phyloP scores from a whole-genome alignment of 2,329 filamentous ascomycete species.

The Fusarium subtropicale region DNA sequence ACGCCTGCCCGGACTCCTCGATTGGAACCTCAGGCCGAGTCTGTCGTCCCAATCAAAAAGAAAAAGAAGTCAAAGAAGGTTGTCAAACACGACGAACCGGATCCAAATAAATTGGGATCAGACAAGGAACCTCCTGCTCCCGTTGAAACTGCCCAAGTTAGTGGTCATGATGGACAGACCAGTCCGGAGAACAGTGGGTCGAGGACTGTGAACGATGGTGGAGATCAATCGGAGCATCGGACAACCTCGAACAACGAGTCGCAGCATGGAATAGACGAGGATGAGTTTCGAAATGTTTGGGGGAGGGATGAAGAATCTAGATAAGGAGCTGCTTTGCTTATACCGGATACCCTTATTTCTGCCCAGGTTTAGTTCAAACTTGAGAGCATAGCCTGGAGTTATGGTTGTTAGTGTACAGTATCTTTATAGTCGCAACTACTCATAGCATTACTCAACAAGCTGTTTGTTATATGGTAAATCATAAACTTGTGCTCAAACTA shows the following conservation, averaged over 20 bases:
- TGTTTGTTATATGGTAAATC: background rate
- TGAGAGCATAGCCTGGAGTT: constrained; percentile 47
- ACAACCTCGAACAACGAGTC: constrained; percentile 44
- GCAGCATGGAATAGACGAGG: constrained; percentile 51
- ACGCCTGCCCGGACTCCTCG: constrained; percentile 25
- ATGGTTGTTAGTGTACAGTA: constrained; percentile 35
- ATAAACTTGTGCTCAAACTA: background rate
- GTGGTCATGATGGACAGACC: constrained; percentile 33
- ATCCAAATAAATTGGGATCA: constrained; percentile 46
- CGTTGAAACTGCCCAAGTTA: constrained; percentile 19
- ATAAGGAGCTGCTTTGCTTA: constrained; percentile 30
- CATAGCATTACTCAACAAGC: background rate
- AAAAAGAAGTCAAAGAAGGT: constrained; percentile 55
- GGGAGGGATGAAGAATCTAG: constrained; percentile 45
- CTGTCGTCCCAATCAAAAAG: constrained; percentile 54
- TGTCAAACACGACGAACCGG: constrained; percentile 51
- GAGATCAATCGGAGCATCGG: constrained; percentile 28
- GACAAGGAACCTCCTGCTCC: constrained; percentile 41
- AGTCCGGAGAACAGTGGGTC: constrained; percentile 43
- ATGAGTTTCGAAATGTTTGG: constrained; percentile 62
- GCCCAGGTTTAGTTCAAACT: constrained; percentile 14
- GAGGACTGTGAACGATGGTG: constrained; percentile 10
- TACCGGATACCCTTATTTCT: constrained; percentile 35
- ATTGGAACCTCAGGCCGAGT: constrained; percentile 40
- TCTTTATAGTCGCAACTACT: constrained; percentile 41